Percentiles rank a stretch among this genome's conserved stretches.
Evolutionary conservation across 345 rosid species (phyloP).

Genomic region (Populus tremula): DNA sequence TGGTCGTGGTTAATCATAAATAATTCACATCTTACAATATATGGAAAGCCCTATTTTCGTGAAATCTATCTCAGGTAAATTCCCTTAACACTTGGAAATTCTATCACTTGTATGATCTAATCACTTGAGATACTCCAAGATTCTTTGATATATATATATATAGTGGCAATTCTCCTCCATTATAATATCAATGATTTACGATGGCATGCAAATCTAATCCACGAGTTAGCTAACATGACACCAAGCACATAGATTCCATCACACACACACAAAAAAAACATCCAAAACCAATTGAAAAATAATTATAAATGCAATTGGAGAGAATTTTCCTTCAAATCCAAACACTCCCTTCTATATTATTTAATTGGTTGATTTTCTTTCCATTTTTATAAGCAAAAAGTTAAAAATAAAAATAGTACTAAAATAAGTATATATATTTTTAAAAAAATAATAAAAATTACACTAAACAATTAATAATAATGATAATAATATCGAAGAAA

Average conservation of each 20-base stretch:
- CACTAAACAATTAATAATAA: slow-evolving; percentile 33
- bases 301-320: neutral
- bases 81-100: neutral
- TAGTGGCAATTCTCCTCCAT: too few relatives aligned
- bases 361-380: slow-evolving; percentile 22
- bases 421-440: neutral
- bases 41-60: neutral
- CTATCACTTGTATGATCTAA: neutral
- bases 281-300: neutral
- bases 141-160: too few relatives aligned
- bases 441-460: neutral
- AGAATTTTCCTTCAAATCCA: slow-evolving; percentile 31
- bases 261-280: neutral
- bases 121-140: neutral
- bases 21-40: neutral
- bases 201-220: neutral
- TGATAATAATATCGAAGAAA: slow-evolving; percentile 9
- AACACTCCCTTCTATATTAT: slow-evolving; percentile 36
- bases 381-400: neutral
- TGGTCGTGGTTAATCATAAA: too few relatives aligned
- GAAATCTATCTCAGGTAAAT: neutral
- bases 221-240: neutral
- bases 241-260: slow-evolving; percentile 1
- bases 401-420: neutral
- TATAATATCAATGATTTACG: neutral